Evolutionary conservation across 2,329 filamentous ascomycete genomes (phyloP).

Genomic region (Xylaria sp.): DNA sequence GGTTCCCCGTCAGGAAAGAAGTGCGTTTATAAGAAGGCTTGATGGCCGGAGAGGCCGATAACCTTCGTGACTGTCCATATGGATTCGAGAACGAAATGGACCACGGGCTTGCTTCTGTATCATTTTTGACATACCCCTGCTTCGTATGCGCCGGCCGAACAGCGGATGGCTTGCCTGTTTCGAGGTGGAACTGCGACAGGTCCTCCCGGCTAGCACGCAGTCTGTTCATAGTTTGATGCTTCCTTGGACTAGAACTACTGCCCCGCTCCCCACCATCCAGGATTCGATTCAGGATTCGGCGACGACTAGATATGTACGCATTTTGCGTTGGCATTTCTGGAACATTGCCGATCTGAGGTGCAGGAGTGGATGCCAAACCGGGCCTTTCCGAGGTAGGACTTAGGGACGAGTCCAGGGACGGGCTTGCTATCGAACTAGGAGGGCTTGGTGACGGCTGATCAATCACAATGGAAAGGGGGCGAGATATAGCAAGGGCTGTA

Average conservation of each 20-base stretch:
- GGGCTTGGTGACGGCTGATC: slow-evolving; percentile 54
- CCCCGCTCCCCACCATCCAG: background rate
- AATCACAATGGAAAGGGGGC: slow-evolving; percentile 57
- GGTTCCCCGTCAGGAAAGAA: slow-evolving; percentile 19
- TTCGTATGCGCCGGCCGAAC: slow-evolving; percentile 1
- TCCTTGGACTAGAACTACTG: background rate
- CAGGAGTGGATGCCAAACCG: slow-evolving; percentile 11
- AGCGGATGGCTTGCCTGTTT: slow-evolving; percentile 8
- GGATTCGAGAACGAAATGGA: slow-evolving; percentile 28
- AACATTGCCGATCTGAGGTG: slow-evolving; percentile 5
- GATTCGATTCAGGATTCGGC: slow-evolving; percentile 4
- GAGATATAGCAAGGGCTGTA: slow-evolving; percentile 50
- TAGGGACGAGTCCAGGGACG: slow-evolving; percentile 2
- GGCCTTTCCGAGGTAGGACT: slow-evolving; percentile 11
- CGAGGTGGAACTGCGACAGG: background rate
- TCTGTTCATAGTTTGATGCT: background rate
- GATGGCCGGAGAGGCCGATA: slow-evolving; percentile 12
- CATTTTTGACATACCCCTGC: background rate
- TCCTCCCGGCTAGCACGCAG: slow-evolving; percentile 6
- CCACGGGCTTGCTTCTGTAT: slow-evolving; percentile 21
- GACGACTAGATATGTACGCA: background rate
- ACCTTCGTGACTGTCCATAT: slow-evolving; percentile 16
- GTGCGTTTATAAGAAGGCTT: slow-evolving; percentile 21
- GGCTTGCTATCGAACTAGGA: slow-evolving; percentile 25
- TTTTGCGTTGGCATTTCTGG: slow-evolving; percentile 7